Conservation (phyloP, 2,329 filamentous ascomycete species). For the Cladorrhinum sp. region DNA sequence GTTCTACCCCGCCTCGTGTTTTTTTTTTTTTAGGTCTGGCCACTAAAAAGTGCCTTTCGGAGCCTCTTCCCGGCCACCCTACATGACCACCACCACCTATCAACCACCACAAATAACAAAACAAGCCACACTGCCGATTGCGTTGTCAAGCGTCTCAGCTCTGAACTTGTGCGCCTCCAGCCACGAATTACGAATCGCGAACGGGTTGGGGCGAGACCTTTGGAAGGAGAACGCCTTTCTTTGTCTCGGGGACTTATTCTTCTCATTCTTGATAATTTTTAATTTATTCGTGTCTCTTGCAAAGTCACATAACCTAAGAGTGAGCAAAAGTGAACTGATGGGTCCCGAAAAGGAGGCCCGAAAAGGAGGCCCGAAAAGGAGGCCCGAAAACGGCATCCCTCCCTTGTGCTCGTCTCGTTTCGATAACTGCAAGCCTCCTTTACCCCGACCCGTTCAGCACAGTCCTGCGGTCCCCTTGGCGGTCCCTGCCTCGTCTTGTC, state of each 20-base stretch:
- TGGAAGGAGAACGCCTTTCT: too few species aligned
- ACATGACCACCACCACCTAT: too few species aligned
- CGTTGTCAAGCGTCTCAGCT: too few species aligned
- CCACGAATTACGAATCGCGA: neutral
- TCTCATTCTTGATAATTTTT: too few species aligned
- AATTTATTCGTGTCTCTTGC: too few species aligned
- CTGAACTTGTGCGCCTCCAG: neutral
- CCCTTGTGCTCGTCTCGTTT: neutral
- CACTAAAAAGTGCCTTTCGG: too few species aligned
- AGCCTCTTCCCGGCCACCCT: neutral
- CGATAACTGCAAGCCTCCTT: slow-evolving; percentile 11
- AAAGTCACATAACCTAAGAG: too few species aligned
- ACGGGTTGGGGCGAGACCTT: neutral
- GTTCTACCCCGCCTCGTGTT: neutral
- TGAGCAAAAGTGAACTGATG: too few species aligned
- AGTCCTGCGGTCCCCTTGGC: neutral
- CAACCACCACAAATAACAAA: neutral
- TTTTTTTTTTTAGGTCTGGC: too few species aligned
- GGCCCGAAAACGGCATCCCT: neutral
- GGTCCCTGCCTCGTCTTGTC: slow-evolving; percentile 7
- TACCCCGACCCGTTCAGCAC: neutral
- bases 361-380: slow-evolving; percentile 9
- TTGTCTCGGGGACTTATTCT: too few species aligned
- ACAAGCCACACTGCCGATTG: too few species aligned
- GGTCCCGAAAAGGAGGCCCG: slow-evolving; percentile 3